Conservation (phyloP, 306 rosid genomes). For the Trichosanthes cucumerina region DNA sequence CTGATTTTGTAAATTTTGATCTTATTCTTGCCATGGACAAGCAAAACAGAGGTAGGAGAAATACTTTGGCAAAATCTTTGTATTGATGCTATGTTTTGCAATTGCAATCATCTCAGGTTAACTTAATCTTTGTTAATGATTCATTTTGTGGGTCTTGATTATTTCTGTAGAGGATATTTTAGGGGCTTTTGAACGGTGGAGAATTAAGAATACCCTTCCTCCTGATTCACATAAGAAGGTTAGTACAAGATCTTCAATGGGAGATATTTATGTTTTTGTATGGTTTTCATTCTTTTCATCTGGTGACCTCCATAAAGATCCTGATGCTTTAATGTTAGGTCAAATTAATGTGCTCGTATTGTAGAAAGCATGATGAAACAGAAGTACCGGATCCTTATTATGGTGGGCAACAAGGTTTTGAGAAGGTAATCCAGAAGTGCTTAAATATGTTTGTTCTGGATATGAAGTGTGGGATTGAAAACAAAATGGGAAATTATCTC, state of each 20-base stretch:
- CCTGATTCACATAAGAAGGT: constrained; percentile 74
- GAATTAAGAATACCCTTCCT: constrained; percentile 40
- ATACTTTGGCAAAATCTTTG: background rate
- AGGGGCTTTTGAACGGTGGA: constrained; percentile 63
- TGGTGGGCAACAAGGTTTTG: constrained; percentile 85
- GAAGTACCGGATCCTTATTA: constrained; percentile 95
- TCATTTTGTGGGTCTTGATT: constrained; percentile 17
- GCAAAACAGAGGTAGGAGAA: constrained; percentile 52
- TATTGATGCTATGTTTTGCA: background rate
- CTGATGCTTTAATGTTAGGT: constrained; percentile 34
- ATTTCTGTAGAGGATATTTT: constrained; percentile 57
- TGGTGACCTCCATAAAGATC: background rate
- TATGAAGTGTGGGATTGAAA: background rate
- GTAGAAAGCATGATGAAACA: constrained; percentile 59
- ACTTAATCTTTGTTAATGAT: background rate
- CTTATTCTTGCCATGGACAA: constrained; percentile 89
- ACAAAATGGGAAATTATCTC: background rate
- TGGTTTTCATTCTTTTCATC: background rate
- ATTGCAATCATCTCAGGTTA: background rate
- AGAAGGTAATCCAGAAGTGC: constrained; percentile 44
- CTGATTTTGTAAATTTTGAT: constrained; percentile 80
- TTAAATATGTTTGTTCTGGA: background rate
- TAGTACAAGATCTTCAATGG: background rate
- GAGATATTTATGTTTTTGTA: background rate
- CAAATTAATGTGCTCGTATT: constrained; percentile 82